Conservation (phyloP, 345 rosid species). For the Camelina hispida region DNA sequence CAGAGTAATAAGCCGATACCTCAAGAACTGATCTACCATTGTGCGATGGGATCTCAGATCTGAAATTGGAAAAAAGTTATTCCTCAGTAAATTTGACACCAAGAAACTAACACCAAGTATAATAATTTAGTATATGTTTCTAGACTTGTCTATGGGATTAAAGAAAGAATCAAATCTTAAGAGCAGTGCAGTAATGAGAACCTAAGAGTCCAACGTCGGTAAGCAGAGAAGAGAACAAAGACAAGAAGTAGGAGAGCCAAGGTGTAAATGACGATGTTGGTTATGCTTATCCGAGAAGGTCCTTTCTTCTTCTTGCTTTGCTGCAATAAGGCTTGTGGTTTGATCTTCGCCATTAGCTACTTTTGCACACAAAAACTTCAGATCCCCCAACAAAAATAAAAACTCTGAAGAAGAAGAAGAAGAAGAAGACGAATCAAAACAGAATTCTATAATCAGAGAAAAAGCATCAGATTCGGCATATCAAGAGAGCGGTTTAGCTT, state of each 20-base stretch:
- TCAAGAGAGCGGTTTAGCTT: background rate
- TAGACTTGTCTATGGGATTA: background rate
- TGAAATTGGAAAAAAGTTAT: slow-evolving; percentile 38
- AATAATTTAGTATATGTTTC: background rate
- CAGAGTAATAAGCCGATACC: slow-evolving; percentile 42
- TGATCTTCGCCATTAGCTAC: slow-evolving; percentile 68
- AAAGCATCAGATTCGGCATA: slow-evolving; percentile 21
- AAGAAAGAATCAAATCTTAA: slow-evolving; percentile 2
- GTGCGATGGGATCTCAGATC: slow-evolving; percentile 57
- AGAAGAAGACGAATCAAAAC: background rate
- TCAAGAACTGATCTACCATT: slow-evolving; percentile 51
- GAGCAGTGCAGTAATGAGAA: slow-evolving; percentile 15
- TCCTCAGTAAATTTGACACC: slow-evolving; percentile 8
- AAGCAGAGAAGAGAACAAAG: slow-evolving; percentile 64
- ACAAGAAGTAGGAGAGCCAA: slow-evolving; percentile 53
- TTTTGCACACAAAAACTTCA: slow-evolving; percentile 26
- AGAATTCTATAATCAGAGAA: background rate
- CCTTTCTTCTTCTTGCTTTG: slow-evolving; percentile 86
- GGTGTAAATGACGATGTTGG: slow-evolving; percentile 52
- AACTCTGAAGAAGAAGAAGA: background rate
- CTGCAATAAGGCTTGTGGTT: slow-evolving; percentile 72
- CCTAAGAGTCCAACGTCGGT: slow-evolving; percentile 66
- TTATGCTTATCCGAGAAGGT: slow-evolving; percentile 60
- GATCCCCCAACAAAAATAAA: slow-evolving; percentile 22
- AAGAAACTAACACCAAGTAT: slow-evolving; percentile 1